A percentile compares a stretch with the other conserved stretches of the same genome.
phyloP scores from a whole-genome alignment of 2,329 filamentous ascomycete genomes.

The Stemphylium lycopersici region DNA sequence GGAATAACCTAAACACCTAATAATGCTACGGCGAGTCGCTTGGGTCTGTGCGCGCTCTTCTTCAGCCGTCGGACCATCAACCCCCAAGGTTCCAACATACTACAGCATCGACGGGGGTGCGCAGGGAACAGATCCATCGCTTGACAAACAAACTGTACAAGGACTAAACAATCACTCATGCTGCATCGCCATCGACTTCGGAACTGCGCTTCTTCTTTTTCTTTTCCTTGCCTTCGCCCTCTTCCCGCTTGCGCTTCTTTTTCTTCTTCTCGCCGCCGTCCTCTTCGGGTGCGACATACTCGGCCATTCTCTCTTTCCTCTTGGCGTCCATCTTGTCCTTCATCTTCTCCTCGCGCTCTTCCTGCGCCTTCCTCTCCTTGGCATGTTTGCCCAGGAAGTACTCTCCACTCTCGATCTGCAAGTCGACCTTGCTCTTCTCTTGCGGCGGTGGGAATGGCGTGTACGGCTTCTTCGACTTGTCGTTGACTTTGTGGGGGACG shows the following conservation, averaged over 20 bases:
- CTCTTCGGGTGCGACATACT: conserved; percentile 88
- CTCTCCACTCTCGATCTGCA: conserved; percentile 97
- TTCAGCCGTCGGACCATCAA: neutral
- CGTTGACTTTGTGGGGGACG: conserved; percentile 81
- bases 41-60: neutral
- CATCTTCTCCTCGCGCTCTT: conserved; percentile 83
- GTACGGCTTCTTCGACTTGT: conserved; percentile 93
- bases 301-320: conserved; percentile 80
- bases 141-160: neutral
- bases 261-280: conserved; percentile 61
- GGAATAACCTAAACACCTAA: conserved; percentile 32
- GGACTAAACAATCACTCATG: conserved; percentile 5
- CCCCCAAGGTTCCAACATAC: neutral
- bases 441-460: conserved; percentile 96
- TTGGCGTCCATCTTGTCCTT: conserved; percentile 87
- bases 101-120: neutral
- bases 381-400: conserved; percentile 94
- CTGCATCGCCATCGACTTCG: conserved; percentile 36
- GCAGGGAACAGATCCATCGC: neutral
- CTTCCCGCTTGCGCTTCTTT: conserved; percentile 51
- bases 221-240: conserved; percentile 58
- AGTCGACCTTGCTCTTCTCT: conserved; percentile 98
- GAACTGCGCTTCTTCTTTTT: conserved; percentile 48
- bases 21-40: conserved; percentile 22
- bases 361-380: conserved; percentile 81